phyloP scores from a whole-genome alignment of 106 monocot genomes.

The Cymbidium sinense region DNA sequence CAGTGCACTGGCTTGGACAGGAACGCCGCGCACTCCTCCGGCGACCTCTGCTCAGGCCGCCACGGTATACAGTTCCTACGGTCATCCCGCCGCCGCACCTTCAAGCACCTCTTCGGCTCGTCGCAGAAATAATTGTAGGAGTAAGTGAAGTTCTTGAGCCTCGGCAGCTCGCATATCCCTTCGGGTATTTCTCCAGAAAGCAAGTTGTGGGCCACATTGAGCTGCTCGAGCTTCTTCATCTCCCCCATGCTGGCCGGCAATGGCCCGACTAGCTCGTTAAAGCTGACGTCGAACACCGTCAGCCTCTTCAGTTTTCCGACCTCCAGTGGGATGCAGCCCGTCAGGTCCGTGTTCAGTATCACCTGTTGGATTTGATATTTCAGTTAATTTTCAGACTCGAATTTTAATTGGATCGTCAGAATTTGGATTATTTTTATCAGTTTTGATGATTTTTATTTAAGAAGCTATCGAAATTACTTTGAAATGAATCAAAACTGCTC shows the following conservation, averaged over 20 bases:
- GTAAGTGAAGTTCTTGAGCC: constrained; percentile 41
- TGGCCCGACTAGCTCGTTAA: constrained; percentile 22
- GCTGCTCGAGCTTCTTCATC: constrained; percentile 20
- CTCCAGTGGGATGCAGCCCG: constrained; percentile 26
- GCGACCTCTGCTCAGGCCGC: constrained; percentile 27
- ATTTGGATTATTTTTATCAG: too few species aligned
- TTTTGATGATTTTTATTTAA: too few species aligned
- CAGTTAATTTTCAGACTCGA: too few species aligned
- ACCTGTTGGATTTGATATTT: too few species aligned
- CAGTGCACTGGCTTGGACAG: constrained; percentile 27
- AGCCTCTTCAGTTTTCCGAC: constrained; percentile 23
- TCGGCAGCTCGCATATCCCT: constrained; percentile 9
- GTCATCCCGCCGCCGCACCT: constrained; percentile 19
- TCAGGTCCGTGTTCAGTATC: constrained; percentile 16
- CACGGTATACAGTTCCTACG: constrained; percentile 31
- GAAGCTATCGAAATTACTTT: too few species aligned
- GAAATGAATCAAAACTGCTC: too few species aligned
- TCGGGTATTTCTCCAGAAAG: constrained; percentile 14
- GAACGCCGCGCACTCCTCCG: constrained; percentile 28
- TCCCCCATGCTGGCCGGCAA: constrained; percentile 8
- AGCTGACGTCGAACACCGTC: constrained; percentile 36
- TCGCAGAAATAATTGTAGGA: constrained; percentile 44
- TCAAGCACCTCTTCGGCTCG: constrained; percentile 29
- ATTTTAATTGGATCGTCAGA: too few species aligned
- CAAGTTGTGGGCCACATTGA: constrained; percentile 17